A percentile compares a stretch with the other conserved stretches of the same genome.
These are phyloP conservation scores for Colletotrichum abscissum DNA, from an alignment of 2,329 filamentous ascomycete species.

Conservation along the genomic window DNA sequence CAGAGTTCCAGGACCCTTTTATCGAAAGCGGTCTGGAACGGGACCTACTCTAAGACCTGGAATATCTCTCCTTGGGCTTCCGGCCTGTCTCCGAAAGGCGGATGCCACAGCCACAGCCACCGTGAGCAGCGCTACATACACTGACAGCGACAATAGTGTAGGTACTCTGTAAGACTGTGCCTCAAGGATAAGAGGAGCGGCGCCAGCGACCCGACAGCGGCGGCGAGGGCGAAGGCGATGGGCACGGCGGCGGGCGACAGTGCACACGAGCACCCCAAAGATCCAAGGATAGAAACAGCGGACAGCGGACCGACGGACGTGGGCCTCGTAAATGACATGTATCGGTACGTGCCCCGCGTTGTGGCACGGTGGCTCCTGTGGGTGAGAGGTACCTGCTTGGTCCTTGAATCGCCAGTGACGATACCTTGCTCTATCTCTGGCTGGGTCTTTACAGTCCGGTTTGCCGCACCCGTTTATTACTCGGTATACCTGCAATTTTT, in stretches of 20 bases:
- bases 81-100: not conserved
- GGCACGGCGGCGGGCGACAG: not conserved
- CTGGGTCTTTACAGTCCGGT: not conserved
- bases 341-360: conserved; percentile 29
- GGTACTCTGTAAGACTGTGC: no score
- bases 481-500: not conserved
- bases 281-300: conserved; percentile 34
- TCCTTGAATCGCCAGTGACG: not conserved
- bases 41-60: not conserved
- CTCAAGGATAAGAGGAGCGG: no score
- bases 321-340: not conserved
- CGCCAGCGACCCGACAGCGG: not conserved
- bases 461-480: not conserved
- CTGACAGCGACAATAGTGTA: not conserved
- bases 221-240: conserved; percentile 12
- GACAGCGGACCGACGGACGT: conserved; percentile 7
- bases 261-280: conserved; percentile 16
- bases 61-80: conserved; percentile 6
- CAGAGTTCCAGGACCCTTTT: conserved; percentile 15
- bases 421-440: not conserved
- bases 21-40: conserved; percentile 26
- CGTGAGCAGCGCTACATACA: not conserved
- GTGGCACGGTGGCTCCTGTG: conserved; percentile 7
- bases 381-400: not conserved
- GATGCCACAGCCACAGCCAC: conserved; percentile 25